Conservation (phyloP, 306 rosid species). For the Quercus gilva region DNA sequence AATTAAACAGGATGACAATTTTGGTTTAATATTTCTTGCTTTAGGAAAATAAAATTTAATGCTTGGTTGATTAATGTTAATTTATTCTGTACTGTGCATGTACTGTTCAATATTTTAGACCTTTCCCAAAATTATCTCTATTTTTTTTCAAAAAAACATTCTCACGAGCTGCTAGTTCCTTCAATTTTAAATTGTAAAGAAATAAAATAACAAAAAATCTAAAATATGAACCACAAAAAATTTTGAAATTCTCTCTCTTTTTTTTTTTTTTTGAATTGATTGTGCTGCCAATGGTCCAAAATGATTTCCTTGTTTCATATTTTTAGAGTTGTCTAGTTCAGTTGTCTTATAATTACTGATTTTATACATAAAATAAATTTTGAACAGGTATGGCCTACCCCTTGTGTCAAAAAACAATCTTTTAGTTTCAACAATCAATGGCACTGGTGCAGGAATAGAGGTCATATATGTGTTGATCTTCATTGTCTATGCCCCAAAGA, state of each 20-base stretch:
- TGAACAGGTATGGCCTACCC: constrained; percentile 82
- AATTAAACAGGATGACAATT: neutral
- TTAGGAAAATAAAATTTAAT: neutral
- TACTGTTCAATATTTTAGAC: too few relatives aligned
- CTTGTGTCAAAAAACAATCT: constrained; percentile 81
- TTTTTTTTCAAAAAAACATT: too few relatives aligned
- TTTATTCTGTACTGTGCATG: neutral
- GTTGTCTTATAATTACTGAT: neutral
- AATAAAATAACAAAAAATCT: neutral
- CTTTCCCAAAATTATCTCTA: too few relatives aligned
- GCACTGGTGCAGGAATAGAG: constrained; percentile 72
- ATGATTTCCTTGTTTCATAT: too few relatives aligned
- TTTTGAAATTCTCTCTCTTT: too few relatives aligned
- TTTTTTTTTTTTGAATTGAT: too few relatives aligned
- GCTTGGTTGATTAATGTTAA: neutral
- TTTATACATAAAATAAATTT: neutral
- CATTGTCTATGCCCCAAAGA: constrained; percentile 48
- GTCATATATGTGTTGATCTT: constrained; percentile 60
- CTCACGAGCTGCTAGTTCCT: too few relatives aligned
- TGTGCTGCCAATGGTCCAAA: too few relatives aligned
- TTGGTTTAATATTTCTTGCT: neutral
- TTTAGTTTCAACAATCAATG: constrained; percentile 72
- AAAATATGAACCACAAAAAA: neutral
- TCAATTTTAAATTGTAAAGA: too few relatives aligned
- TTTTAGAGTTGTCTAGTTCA: too few relatives aligned